A percentile compares a stretch with the other conserved stretches of the same genome.
Conservation (phyloP, 805 yeast genomes). For the Nakazawaea ishiwadae region DNA sequence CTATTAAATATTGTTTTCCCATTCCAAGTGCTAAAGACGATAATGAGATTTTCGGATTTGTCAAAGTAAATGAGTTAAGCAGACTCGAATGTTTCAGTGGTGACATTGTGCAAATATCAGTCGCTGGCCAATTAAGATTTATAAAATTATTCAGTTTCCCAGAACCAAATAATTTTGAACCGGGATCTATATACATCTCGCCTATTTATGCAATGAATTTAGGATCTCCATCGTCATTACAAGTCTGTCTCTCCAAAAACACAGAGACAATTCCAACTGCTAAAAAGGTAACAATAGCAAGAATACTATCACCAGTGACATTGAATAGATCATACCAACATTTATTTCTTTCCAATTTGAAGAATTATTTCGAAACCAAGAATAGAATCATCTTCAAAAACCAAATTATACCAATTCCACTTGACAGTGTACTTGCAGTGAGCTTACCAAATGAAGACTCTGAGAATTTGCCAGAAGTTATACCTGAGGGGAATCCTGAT, state of each 20-base stretch:
- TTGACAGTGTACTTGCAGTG: constrained; percentile 64
- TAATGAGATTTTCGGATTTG: constrained; percentile 37
- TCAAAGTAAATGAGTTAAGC: constrained; percentile 46
- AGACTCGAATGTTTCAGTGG: constrained; percentile 65
- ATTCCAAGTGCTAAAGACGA: constrained; percentile 34
- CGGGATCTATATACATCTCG: constrained; percentile 46
- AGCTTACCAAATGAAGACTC: constrained; percentile 25
- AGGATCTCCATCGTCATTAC: constrained; percentile 26
- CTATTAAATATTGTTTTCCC: constrained; percentile 12
- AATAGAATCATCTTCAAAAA: constrained; percentile 56
- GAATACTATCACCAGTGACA: constrained; percentile 67
- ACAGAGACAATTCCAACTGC: constrained; percentile 40
- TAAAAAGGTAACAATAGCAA: constrained; percentile 55
- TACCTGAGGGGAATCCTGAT: constrained; percentile 63
- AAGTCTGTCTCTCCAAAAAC: constrained; percentile 18
- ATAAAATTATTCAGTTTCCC: constrained; percentile 53
- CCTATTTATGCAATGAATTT: constrained; percentile 57
- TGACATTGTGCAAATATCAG: constrained; percentile 43
- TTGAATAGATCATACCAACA: constrained; percentile 60
- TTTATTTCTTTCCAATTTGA: constrained; percentile 55
- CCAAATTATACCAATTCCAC: constrained; percentile 72
- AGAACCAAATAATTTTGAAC: constrained; percentile 50
- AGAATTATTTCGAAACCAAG: constrained; percentile 53
- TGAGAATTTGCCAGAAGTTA: constrained; percentile 26
- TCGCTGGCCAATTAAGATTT: constrained; percentile 15